Base-by-base conservation (phyloP, 1,284 basidiomycete species). In the Cystobasidium slooffiae region DNA sequence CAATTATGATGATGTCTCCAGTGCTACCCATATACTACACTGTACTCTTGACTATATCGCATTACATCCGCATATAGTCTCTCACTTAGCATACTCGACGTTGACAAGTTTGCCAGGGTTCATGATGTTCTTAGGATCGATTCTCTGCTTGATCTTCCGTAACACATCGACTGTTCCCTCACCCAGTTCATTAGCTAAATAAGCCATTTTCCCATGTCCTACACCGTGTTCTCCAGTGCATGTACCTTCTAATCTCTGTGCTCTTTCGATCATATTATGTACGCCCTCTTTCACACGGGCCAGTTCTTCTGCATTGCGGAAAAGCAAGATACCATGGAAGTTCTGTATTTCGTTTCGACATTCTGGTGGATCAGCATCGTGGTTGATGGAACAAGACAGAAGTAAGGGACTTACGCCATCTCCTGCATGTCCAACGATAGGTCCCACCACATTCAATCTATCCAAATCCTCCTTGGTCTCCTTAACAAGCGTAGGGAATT, bases 221-320 rank as follows among this genome's bases (percentile, higher is more conserved):
- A 65, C 67, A 59, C 51, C 64, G 53, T 80, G 76, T 58, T 79
- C 78, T 12, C 78, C 78, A n/a, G 79, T 78, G 88, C 91, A 91
- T 24, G 91, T 92, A 37, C 91, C 91, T 77, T 92, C 91, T 67
- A 92, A 84, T 31, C 84, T 85, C 75, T 92, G 88, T 0, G 91
- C 91, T 16, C 90, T 85, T 75, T 87, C 83, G 7, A 91, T 88
- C 87, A 93, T 90, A 46, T 88, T 83, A 78, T 88, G 85, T 0
- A 90, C 89, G 4, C 86, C 85, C 9, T 84, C 84, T 51, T 84
- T 84, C 0, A 86, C 88, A 14, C 80, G 82, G 41, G 80, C 82
- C 20, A 86, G 80, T 79, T 92, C 90, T 49, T 88, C 85, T 6
- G 89, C 88, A 44, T 84, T 86, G 41, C 83, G 84, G 83, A 91